These are phyloP conservation scores for Amanita subjunquillea DNA, from an alignment of 768 basidiomycete species.

Conservation along the genomic window DNA sequence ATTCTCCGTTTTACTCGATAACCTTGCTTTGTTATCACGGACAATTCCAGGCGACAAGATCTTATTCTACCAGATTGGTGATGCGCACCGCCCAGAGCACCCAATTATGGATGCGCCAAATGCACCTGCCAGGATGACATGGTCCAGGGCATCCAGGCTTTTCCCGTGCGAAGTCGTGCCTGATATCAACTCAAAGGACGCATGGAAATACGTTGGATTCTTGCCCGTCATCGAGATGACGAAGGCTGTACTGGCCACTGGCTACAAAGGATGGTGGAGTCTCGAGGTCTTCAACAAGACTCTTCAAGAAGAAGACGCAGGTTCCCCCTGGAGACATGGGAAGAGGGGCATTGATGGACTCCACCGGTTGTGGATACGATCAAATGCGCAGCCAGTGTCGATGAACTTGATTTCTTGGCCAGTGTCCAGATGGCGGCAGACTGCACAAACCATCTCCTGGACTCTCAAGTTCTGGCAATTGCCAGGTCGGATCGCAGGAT, in stretches of 20 bases:
- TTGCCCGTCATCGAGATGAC: slow-evolving; percentile 25
- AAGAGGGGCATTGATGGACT: slow-evolving; percentile 16
- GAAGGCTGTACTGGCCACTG: slow-evolving; percentile 18
- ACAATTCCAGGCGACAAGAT: slow-evolving; percentile 25
- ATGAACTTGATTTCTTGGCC: background rate
- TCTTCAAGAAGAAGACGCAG: slow-evolving; percentile 13
- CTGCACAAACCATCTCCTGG: background rate
- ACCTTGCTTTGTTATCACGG: slow-evolving; percentile 17
- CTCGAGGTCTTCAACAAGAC: slow-evolving; percentile 29
- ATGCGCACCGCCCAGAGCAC: slow-evolving; percentile 17
- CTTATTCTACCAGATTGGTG: slow-evolving; percentile 30
- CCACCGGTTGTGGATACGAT: slow-evolving; percentile 10
- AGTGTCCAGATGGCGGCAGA: background rate
- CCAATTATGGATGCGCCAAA: slow-evolving; percentile 11
- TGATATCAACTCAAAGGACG: slow-evolving; percentile 5
- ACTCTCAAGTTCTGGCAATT: background rate
- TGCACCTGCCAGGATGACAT: slow-evolving; percentile 20
- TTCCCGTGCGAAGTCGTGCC: slow-evolving; percentile 22
- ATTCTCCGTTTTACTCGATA: slow-evolving; percentile 11
- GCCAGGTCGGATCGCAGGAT: background rate
- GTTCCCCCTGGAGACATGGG: slow-evolving; percentile 16
- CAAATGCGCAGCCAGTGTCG: background rate
- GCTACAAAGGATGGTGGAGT: slow-evolving; percentile 25
- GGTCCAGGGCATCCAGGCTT: slow-evolving; percentile 27
- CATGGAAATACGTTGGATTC: slow-evolving; percentile 15